Evolutionary conservation across 2,329 filamentous ascomycete genomes (phyloP).

Genomic region (Massarina eburnea): DNA sequence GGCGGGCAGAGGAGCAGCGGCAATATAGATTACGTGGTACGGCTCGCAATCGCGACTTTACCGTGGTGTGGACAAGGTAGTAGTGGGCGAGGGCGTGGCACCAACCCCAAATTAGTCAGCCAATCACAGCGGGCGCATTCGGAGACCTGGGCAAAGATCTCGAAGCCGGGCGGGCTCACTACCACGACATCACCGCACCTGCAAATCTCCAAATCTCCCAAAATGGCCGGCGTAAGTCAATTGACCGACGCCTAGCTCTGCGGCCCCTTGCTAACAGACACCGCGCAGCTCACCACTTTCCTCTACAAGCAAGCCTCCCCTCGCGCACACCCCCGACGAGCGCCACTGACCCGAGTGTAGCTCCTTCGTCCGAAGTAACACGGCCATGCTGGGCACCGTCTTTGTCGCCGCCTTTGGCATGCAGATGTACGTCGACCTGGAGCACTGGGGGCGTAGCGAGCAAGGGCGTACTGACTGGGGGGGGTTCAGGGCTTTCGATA

Average conservation of each 20-base stretch:
- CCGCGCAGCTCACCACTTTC: slow-evolving; percentile 51
- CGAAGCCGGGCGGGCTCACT: slow-evolving; percentile 22
- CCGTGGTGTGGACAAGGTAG: too few species aligned
- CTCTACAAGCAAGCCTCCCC: slow-evolving; percentile 55
- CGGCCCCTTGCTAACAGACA: slow-evolving; percentile 26
- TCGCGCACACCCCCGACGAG: slow-evolving; percentile 15
- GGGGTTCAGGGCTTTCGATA: slow-evolving; percentile 73
- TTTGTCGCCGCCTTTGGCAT: slow-evolving; percentile 88
- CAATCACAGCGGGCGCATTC: slow-evolving; percentile 32
- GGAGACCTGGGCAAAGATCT: slow-evolving; percentile 13
- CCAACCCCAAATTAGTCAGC: slow-evolving; percentile 9
- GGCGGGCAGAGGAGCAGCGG: background rate
- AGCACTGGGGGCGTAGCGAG: slow-evolving; percentile 1
- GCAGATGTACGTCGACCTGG: slow-evolving; percentile 72
- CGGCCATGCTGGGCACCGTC: slow-evolving; percentile 80
- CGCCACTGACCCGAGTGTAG: slow-evolving; percentile 54
- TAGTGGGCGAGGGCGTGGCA: slow-evolving; percentile 1
- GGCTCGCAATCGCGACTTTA: too few species aligned
- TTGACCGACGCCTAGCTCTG: slow-evolving; percentile 16
- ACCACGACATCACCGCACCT: slow-evolving; percentile 26
- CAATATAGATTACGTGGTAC: background rate
- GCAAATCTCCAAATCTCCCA: slow-evolving; percentile 36
- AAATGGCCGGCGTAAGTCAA: slow-evolving; percentile 63
- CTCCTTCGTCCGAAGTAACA: slow-evolving; percentile 82
- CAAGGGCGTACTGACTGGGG: slow-evolving; percentile 20